phyloP scores from a whole-genome alignment of 768 basidiomycete genomes.

The Mycena leptocephala region DNA sequence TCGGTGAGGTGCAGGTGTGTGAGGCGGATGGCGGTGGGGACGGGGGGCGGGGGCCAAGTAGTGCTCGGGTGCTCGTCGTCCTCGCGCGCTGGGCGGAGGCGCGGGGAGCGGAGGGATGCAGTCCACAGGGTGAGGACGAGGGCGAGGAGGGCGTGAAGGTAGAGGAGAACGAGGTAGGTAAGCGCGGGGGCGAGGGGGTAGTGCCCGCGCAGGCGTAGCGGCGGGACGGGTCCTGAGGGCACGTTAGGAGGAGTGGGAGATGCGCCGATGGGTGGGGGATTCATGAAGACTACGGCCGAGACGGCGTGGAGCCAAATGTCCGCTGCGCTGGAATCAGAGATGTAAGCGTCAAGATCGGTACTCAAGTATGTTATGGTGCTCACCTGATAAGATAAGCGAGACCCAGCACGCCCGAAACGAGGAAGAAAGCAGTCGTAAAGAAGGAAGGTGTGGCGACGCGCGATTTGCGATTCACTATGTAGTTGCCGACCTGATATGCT shows the following conservation, averaged over 20 bases:
- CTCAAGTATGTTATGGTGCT: neutral
- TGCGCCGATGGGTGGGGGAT: neutral
- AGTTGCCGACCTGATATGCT: conserved; percentile 9
- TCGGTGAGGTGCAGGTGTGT: conserved; percentile 24
- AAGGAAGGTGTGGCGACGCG: conserved; percentile 27
- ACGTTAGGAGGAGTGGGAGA: neutral
- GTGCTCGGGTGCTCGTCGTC: too few species aligned
- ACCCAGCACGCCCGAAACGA: conserved; percentile 8
- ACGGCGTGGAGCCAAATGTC: conserved; percentile 35
- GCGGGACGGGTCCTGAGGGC: neutral
- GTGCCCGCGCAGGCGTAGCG: conserved; percentile 6
- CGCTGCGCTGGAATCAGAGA: conserved; percentile 5
- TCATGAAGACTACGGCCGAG: conserved; percentile 14
- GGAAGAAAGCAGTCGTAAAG: conserved; percentile 25
- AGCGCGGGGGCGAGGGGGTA: conserved; percentile 33
- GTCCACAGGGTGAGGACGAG: conserved; percentile 16
- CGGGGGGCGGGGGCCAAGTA: too few species aligned
- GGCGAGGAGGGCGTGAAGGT: conserved; percentile 27
- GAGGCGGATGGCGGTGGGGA: conserved; percentile 29
- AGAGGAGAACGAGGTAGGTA: conserved; percentile 27
- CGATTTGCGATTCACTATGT: conserved; percentile 5
- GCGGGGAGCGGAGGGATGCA: too few species aligned
- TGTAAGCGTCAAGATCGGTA: neutral
- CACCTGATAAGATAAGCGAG: conserved; percentile 29
- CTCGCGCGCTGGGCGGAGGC: too few species aligned